phyloP scores from a whole-genome alignment of 495 filamentous ascomycete species.

The Xylaria acuta region DNA sequence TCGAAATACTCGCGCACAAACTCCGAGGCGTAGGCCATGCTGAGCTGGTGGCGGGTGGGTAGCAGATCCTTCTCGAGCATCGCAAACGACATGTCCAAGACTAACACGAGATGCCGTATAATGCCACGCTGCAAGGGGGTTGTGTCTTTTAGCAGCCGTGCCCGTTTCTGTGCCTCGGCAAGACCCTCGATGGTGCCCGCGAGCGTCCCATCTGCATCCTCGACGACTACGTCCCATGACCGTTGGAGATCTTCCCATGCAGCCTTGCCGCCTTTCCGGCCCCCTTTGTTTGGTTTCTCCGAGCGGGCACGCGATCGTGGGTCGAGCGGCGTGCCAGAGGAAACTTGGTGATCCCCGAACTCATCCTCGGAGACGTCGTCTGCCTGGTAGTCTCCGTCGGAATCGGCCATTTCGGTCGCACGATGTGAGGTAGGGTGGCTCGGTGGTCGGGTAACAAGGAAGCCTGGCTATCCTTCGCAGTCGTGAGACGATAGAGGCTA shows the following conservation, averaged over 20 bases:
- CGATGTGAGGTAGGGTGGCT: not conserved
- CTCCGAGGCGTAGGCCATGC: slow-evolving; percentile 80
- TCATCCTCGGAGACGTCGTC: slow-evolving; percentile 79
- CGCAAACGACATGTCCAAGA: slow-evolving; percentile 90
- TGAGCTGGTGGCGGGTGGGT: slow-evolving; percentile 82
- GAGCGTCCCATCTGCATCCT: slow-evolving; percentile 51
- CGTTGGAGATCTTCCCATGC: slow-evolving; percentile 57
- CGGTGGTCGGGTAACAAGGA: not conserved
- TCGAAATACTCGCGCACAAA: slow-evolving; percentile 97
- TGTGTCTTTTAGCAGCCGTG: slow-evolving; percentile 79
- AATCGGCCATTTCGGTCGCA: slow-evolving; percentile 65
- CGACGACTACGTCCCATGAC: slow-evolving; percentile 54
- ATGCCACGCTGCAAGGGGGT: slow-evolving; percentile 95
- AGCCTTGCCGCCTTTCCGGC: slow-evolving; percentile 40
- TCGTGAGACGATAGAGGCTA: not conserved
- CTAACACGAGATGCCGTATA: slow-evolving; percentile 89
- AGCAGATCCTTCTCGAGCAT: slow-evolving; percentile 96
- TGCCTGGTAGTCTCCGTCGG: slow-evolving; percentile 83
- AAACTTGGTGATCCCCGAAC: slow-evolving; percentile 58
- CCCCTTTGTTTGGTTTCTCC: slow-evolving; percentile 41
- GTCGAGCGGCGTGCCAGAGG: slow-evolving; percentile 37
- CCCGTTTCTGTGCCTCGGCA: slow-evolving; percentile 55
- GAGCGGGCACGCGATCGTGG: slow-evolving; percentile 29
- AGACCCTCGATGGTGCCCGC: slow-evolving; percentile 42
- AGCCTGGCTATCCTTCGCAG: not conserved